Percentiles rank a stretch among this genome's conserved stretches.
Conservation (phyloP, 208 protist genomes). For the Acanthamoeba sp. region DNA sequence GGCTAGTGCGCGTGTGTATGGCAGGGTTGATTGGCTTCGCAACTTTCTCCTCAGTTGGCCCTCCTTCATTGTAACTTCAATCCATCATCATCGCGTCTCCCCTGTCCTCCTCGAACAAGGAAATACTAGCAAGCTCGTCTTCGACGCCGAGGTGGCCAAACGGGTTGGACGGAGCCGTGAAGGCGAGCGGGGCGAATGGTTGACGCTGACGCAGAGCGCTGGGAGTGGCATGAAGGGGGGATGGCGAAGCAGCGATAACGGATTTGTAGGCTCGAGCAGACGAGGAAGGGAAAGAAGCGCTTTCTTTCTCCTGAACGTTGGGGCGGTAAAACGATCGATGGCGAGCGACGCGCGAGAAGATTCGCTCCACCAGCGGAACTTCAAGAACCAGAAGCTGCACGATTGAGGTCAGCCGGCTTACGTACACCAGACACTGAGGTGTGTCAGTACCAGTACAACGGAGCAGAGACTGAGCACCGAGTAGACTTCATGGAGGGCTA, state of each 20-base stretch:
- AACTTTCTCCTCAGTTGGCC: too few relatives aligned
- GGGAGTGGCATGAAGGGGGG: background rate
- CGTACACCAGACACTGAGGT: background rate
- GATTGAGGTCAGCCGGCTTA: background rate
- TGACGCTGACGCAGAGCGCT: background rate
- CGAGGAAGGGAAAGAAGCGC: slow-evolving; percentile 37
- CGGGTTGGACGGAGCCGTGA: slow-evolving; percentile 33
- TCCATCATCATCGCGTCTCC: background rate
- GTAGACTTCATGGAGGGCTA: background rate
- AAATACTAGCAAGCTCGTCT: slow-evolving; percentile 31
- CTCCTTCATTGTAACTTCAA: too few relatives aligned
- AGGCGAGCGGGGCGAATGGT: background rate
- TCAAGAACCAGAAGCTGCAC: slow-evolving; percentile 22
- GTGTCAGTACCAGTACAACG: background rate
- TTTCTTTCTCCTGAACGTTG: slow-evolving; percentile 16
- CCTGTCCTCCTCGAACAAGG: slow-evolving; percentile 36
- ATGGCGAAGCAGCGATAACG: background rate
- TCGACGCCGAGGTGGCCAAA: slow-evolving; percentile 12
- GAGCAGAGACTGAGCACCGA: background rate
- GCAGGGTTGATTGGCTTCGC: too few relatives aligned
- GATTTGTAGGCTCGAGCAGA: background rate
- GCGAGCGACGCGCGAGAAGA: background rate
- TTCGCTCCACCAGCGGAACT: background rate
- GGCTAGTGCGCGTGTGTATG: too few relatives aligned
- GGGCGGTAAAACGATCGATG: too few relatives aligned